Conservation (phyloP, 352 stramenopile species). For the Globisporangium alternatum region DNA sequence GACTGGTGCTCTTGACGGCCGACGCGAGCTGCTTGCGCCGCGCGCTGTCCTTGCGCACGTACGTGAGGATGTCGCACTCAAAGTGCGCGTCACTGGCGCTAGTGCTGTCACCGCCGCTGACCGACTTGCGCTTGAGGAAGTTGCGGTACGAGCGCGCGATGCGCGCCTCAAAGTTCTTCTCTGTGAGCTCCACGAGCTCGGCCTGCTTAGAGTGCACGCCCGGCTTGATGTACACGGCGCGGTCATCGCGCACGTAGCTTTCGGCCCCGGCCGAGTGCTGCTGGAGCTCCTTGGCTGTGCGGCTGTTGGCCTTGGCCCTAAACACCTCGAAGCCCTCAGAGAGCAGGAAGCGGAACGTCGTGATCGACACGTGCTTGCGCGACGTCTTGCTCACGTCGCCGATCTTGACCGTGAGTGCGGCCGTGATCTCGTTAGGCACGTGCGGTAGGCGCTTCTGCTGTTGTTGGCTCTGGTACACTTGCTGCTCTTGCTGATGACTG, state of each 20-base stretch:
- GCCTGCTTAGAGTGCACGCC: conserved; percentile 77
- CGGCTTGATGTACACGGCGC: conserved; percentile 73
- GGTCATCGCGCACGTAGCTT: conserved; percentile 55
- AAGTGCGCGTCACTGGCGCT: conserved; percentile 28
- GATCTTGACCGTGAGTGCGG: conserved; percentile 73
- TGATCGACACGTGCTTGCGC: conserved; percentile 60
- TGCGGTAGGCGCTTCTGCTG: conserved; percentile 8
- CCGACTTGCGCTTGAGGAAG: conserved; percentile 68
- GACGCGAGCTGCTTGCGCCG: conserved; percentile 1
- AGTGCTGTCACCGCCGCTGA: neutral
- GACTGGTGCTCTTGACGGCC: conserved; percentile 8
- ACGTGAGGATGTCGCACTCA: conserved; percentile 72
- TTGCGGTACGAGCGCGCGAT: conserved; percentile 75
- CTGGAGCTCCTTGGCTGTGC: conserved; percentile 52
- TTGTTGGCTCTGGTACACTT: neutral
- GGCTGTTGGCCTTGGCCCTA: conserved; percentile 59
- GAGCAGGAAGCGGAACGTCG: conserved; percentile 63
- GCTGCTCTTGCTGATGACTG: conserved; percentile 2
- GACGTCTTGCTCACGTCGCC: conserved; percentile 66
- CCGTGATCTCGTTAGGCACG: conserved; percentile 63
- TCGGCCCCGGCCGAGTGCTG: conserved; percentile 25
- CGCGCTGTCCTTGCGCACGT: conserved; percentile 56
- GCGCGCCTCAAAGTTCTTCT: conserved; percentile 65
- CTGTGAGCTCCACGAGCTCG: conserved; percentile 67
- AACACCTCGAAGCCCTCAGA: conserved; percentile 77